Percentiles rank a stretch among this genome's conserved stretches.
phyloP scores from a whole-genome alignment of 1,139 yeast species.

The Taphrina communis region DNA sequence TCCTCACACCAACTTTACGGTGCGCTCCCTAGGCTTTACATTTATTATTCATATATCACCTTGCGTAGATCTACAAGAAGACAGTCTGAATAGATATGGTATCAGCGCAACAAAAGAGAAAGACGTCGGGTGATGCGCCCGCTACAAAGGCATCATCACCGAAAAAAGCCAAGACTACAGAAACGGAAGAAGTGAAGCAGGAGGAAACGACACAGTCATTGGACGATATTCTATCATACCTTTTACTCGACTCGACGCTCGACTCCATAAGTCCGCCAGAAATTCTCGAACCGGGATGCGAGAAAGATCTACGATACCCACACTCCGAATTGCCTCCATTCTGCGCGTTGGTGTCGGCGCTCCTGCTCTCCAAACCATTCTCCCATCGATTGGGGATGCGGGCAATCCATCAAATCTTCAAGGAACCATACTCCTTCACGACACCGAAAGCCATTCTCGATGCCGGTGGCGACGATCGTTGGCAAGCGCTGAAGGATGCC shows the following conservation, averaged over 20 bases:
- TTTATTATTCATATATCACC: no score
- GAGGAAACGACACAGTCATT: neutral
- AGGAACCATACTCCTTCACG: slow-evolving; percentile 12
- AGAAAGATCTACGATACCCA: slow-evolving; percentile 20
- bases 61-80: no score
- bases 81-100: neutral
- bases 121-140: neutral
- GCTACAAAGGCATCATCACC: neutral
- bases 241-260: slow-evolving; percentile 26
- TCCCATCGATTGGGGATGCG: slow-evolving; percentile 26
- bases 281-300: slow-evolving; percentile 19
- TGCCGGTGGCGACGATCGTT: slow-evolving; percentile 11
- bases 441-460: slow-evolving; percentile 16
- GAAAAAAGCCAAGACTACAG: neutral
- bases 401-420: slow-evolving; percentile 12
- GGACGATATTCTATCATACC: slow-evolving; percentile 11
- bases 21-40: no score
- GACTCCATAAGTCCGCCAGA: slow-evolving; percentile 25
- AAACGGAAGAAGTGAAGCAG: neutral
- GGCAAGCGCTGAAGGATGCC: slow-evolving; percentile 28
- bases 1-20: neutral
- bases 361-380: slow-evolving; percentile 26
- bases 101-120: neutral
- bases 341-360: slow-evolving; percentile 22
- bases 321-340: slow-evolving; percentile 24